Conservation (phyloP, 306 rosid species). For the Coriaria nepalensis region DNA sequence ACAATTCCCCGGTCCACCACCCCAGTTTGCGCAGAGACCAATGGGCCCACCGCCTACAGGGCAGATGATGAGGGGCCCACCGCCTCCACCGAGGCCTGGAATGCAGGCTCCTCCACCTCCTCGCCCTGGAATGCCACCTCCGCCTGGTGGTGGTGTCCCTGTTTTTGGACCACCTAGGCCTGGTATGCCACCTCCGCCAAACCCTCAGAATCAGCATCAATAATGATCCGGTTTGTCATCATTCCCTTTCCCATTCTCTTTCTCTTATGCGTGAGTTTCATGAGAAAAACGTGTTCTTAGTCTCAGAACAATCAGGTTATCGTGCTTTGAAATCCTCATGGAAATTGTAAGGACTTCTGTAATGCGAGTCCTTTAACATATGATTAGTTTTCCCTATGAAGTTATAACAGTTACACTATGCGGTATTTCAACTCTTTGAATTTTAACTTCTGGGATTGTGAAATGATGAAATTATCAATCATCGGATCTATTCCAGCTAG, state of each 20-base stretch:
- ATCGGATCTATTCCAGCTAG: too few relatives aligned
- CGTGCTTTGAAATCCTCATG: too few relatives aligned
- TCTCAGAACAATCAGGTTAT: too few relatives aligned
- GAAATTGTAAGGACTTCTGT: too few relatives aligned
- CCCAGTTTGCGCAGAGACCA: conserved; percentile 83
- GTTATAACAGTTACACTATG: too few relatives aligned
- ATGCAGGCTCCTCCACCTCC: conserved; percentile 62
- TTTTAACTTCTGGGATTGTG: too few relatives aligned
- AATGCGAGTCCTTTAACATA: too few relatives aligned
- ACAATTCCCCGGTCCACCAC: conserved; percentile 40
- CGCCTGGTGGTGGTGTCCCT: conserved; percentile 67
- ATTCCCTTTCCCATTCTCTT: neutral
- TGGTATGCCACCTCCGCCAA: conserved; percentile 81
- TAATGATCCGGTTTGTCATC: conserved; percentile 18
- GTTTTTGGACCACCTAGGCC: conserved; percentile 80
- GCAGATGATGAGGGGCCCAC: conserved; percentile 93
- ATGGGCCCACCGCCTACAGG: conserved; percentile 99
- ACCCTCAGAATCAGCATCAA: conserved; percentile 48
- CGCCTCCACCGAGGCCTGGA: conserved; percentile 69
- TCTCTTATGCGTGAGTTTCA: too few relatives aligned
- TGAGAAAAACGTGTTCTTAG: too few relatives aligned
- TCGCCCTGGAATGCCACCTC: conserved; percentile 97
- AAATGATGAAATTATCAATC: too few relatives aligned
- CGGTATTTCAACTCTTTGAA: too few relatives aligned
- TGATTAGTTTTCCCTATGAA: too few relatives aligned